Conservation (phyloP, 1,284 basidiomycete species). For the Irpex rosettiformis region DNA sequence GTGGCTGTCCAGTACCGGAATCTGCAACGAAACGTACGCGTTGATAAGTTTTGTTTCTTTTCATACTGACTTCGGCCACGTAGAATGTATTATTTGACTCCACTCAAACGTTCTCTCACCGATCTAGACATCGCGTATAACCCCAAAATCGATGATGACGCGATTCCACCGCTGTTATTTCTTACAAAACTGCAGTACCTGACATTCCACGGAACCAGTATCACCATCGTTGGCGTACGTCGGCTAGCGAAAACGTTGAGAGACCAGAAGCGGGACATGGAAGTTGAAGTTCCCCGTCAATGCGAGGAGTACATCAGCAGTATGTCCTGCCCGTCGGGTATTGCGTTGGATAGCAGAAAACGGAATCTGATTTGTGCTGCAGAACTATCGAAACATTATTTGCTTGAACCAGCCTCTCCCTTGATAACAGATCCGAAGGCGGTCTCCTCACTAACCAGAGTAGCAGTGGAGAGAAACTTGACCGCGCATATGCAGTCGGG, state of each 20-base stretch:
- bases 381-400: slow-evolving; percentile 47
- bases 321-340: slow-evolving; percentile 27
- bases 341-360: not conserved
- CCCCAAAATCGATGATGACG: slow-evolving; percentile 49
- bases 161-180: slow-evolving; percentile 48
- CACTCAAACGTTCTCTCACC: slow-evolving; percentile 48
- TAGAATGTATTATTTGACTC: slow-evolving; percentile 56
- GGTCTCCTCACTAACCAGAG: slow-evolving; percentile 39
- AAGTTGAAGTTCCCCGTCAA: slow-evolving; percentile 47
- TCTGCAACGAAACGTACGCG: slow-evolving; percentile 59
- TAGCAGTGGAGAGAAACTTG: slow-evolving; percentile 53
- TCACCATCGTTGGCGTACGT: slow-evolving; percentile 56
- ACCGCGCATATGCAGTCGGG: slow-evolving; percentile 41
- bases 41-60: not conserved
- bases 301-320: slow-evolving; percentile 55
- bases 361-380: not conserved
- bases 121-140: slow-evolving; percentile 51
- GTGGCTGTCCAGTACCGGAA: slow-evolving; percentile 49
- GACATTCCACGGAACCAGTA: slow-evolving; percentile 47
- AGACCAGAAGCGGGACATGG: slow-evolving; percentile 32
- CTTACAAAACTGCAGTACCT: slow-evolving; percentile 46
- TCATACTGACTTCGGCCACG: not conserved
- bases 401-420: slow-evolving; percentile 42
- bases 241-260: slow-evolving; percentile 39
- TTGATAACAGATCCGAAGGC: slow-evolving; percentile 42